Evolutionary conservation across 2,329 filamentous ascomycete species (phyloP).

Genomic region (Fragosphaeria purpurea): DNA sequence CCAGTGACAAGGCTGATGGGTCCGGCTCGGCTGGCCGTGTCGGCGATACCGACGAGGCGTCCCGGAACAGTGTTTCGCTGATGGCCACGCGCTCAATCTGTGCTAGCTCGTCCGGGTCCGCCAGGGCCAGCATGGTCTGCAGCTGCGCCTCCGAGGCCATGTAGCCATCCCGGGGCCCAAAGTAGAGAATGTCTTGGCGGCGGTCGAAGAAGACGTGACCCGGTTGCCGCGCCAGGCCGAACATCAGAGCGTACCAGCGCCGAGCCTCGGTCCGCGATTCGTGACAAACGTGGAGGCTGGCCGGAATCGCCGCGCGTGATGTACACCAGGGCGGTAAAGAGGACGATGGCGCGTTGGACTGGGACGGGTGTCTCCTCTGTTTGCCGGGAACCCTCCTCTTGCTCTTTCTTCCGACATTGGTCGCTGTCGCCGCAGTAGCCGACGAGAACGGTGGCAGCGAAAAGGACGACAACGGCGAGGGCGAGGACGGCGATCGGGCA

Average conservation of each 20-base stretch:
- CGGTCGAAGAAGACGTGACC: slow-evolving; percentile 34
- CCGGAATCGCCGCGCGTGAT: slow-evolving; percentile 31
- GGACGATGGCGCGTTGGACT: slow-evolving; percentile 5
- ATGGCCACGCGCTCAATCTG: slow-evolving; percentile 33
- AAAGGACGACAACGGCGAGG: not conserved
- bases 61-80: slow-evolving; percentile 31
- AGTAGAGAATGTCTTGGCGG: slow-evolving; percentile 34
- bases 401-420: not conserved
- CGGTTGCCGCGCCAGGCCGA: slow-evolving; percentile 31
- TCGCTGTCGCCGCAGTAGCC: not conserved
- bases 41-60: not conserved
- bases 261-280: slow-evolving; percentile 36
- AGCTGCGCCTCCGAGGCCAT: slow-evolving; percentile 37
- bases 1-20: not conserved
- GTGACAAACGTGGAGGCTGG: slow-evolving; percentile 34
- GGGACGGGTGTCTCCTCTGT: not conserved
- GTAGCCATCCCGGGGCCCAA: slow-evolving; percentile 34
- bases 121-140: slow-evolving; percentile 33
- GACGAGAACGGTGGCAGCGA: not conserved
- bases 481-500: not conserved
- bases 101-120: slow-evolving; percentile 29
- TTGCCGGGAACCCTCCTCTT: not conserved
- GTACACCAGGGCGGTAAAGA: slow-evolving; percentile 25
- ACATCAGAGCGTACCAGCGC: slow-evolving; percentile 29
- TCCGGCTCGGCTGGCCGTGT: not conserved